These are phyloP conservation scores for Cucurbita ficifolia DNA, from an alignment of 306 rosid species.

Conservation along the genomic window DNA sequence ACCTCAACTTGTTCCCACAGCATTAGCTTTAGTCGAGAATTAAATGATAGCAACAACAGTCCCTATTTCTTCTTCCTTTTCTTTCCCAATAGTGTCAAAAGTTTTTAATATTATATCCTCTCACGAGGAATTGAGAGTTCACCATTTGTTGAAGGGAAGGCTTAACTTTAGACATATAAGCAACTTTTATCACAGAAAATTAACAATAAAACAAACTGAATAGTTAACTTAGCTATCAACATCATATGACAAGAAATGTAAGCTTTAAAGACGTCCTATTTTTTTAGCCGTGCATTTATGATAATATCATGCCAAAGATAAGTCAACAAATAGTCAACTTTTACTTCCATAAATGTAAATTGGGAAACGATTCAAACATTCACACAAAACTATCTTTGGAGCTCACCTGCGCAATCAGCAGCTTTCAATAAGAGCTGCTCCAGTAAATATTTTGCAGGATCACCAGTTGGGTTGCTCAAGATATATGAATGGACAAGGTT, in stretches of 20 bases:
- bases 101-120: neutral
- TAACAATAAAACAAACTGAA: neutral
- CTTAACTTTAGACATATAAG: neutral
- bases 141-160: neutral
- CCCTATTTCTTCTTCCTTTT: neutral
- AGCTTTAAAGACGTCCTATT: neutral
- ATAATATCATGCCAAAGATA: neutral
- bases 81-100: neutral
- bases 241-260: neutral
- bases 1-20: neutral
- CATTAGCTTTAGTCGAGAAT: neutral
- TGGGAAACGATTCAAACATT: neutral
- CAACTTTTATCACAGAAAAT: neutral
- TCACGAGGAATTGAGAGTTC: neutral
- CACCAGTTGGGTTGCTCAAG: conserved; percentile 56
- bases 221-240: neutral
- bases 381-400: neutral
- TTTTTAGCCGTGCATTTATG: neutral
- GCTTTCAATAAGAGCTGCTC: conserved; percentile 76
- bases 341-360: conserved; percentile 2
- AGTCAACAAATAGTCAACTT: neutral
- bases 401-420: conserved; percentile 60
- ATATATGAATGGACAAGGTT: conserved; percentile 65
- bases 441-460: conserved; percentile 82
- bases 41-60: neutral